Evolutionary conservation across 257 asterid genomes (phyloP).

Genomic region (Solanum chmielewskii): DNA sequence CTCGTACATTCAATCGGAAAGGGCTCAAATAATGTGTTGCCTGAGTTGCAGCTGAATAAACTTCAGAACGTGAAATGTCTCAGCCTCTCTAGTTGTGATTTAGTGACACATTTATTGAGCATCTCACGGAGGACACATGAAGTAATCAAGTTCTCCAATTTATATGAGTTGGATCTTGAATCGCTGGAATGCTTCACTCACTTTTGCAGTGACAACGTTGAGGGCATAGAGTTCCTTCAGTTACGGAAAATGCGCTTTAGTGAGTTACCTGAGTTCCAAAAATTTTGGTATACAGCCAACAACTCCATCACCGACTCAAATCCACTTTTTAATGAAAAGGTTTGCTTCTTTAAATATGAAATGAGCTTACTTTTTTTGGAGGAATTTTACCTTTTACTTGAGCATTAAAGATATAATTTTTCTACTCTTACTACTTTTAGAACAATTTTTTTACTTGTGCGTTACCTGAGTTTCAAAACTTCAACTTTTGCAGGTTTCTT

Average conservation of each 20-base stretch:
- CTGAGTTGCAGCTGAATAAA: background rate
- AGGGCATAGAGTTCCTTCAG: background rate
- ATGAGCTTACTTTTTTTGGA: too few relatives aligned
- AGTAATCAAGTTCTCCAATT: background rate
- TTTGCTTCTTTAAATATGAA: background rate
- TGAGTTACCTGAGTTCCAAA: background rate
- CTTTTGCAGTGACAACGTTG: background rate
- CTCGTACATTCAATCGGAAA: background rate
- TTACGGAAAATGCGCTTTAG: rapidly evolving
- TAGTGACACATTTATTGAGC: background rate
- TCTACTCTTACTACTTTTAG: too few relatives aligned
- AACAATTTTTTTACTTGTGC: too few relatives aligned
- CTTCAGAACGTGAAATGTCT: background rate
- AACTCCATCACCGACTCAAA: background rate
- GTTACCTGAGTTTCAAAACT: too few relatives aligned
- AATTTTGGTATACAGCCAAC: background rate
- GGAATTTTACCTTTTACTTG: too few relatives aligned
- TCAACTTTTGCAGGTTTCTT: too few relatives aligned
- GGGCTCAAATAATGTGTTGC: background rate
- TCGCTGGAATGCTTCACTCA: background rate
- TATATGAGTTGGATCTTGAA: background rate
- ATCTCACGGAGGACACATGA: background rate
- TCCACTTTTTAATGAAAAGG: background rate
- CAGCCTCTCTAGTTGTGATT: background rate
- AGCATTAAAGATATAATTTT: too few relatives aligned